Evolutionary conservation across 306 rosid genomes (phyloP).

Genomic region (Lablab purpureus): DNA sequence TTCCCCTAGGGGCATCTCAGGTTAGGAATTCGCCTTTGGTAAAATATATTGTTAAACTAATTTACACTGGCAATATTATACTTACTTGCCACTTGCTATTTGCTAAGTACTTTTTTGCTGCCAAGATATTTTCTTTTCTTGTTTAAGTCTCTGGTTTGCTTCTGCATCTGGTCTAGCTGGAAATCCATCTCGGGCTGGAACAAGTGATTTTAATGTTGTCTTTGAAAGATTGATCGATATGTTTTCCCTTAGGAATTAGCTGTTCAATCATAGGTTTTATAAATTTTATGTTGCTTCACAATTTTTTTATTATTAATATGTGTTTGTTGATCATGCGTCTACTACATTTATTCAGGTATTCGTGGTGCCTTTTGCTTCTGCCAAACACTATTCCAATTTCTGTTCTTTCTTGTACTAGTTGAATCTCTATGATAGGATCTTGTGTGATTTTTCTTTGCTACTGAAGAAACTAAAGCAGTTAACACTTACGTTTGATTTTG

Average conservation of each 20-base stretch:
- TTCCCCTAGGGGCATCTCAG: constrained; percentile 38
- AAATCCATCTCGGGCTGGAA: not conserved
- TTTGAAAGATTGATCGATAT: constrained; percentile 6
- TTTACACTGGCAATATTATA: not conserved
- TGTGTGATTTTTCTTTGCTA: constrained; percentile 33
- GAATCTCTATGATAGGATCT: constrained; percentile 1
- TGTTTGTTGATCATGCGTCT: not conserved
- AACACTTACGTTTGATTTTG: constrained; percentile 30
- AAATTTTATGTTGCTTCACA: constrained; percentile 17
- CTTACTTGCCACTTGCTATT: constrained; percentile 2
- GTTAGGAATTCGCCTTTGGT: constrained; percentile 41
- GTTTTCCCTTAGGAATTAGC: constrained; percentile 19
- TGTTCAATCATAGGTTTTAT: not conserved
- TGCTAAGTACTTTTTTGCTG: constrained; percentile 1
- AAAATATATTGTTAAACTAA: not conserved
- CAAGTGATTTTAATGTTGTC: constrained; percentile 31
- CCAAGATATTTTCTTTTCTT: constrained; percentile 6
- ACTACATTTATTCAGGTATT: constrained; percentile 25
- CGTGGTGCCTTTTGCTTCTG: constrained; percentile 13
- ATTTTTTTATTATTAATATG: constrained; percentile 15
- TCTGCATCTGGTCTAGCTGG: constrained; percentile 10
- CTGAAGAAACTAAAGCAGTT: constrained; percentile 7
- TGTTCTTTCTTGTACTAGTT: constrained; percentile 17
- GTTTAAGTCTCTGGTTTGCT: not conserved
- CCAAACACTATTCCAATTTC: constrained; percentile 12